phyloP scores from a whole-genome alignment of 495 filamentous ascomycete genomes.

The Sphaerosporella brunnea region DNA sequence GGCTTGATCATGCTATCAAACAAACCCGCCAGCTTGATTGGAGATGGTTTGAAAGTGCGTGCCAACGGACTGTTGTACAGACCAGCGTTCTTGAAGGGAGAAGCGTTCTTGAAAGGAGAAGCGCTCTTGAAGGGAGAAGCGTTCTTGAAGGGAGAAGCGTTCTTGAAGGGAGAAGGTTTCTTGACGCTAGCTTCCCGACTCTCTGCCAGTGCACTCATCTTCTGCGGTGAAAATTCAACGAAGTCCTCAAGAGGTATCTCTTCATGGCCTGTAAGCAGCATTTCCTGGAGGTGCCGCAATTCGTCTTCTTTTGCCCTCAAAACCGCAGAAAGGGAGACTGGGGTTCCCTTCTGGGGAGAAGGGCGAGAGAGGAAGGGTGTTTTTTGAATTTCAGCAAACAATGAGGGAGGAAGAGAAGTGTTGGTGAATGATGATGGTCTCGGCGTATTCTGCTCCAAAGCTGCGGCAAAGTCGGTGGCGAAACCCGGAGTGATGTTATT shows the following conservation, averaged over 20 bases:
- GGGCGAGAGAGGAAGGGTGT: slow-evolving; percentile 23
- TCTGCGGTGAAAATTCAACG: slow-evolving; percentile 24
- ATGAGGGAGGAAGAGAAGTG: slow-evolving; percentile 14
- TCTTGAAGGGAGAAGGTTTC: slow-evolving; percentile 6
- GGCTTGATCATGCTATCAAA: slow-evolving; percentile 3
- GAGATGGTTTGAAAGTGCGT: slow-evolving; percentile 15
- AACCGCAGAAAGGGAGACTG: background rate
- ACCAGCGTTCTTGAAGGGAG: background rate
- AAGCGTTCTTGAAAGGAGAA: slow-evolving; percentile 3
- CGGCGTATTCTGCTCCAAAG: slow-evolving; percentile 5
- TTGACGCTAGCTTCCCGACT: background rate
- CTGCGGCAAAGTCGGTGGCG: background rate
- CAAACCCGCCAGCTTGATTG: slow-evolving; percentile 6
- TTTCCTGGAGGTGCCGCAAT: slow-evolving; percentile 16
- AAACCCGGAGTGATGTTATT: slow-evolving; percentile 10
- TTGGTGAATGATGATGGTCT: slow-evolving; percentile 12
- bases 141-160: background rate
- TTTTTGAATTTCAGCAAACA: slow-evolving; percentile 23
- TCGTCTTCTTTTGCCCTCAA: slow-evolving; percentile 16
- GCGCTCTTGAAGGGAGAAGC: slow-evolving; percentile 5
- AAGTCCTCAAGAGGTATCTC: slow-evolving; percentile 17
- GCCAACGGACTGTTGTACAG: slow-evolving; percentile 1
- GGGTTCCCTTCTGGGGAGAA: slow-evolving; percentile 17
- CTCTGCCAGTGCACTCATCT: slow-evolving; percentile 10
- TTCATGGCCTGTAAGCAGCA: slow-evolving; percentile 15